These are phyloP conservation scores for Babesia gibsoni DNA, from an alignment of 169 alveolate species.

Conservation along the genomic window DNA sequence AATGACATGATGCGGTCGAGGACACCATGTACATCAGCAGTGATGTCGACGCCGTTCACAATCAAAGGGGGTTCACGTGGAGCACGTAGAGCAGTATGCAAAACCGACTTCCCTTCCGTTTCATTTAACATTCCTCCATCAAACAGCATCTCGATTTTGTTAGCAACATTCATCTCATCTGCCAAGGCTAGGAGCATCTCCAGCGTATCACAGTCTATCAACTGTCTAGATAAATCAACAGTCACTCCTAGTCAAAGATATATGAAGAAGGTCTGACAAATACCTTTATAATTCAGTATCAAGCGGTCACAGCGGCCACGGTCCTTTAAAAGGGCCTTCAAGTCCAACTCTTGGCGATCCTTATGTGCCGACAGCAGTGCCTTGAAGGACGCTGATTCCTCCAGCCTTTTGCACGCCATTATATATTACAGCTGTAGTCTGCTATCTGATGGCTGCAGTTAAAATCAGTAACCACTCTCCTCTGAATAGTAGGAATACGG, in stretches of 20 bases:
- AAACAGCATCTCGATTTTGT: slow-evolving; percentile 69
- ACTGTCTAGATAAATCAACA: slow-evolving; percentile 54
- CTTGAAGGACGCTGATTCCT: slow-evolving; percentile 21
- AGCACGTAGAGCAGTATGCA: slow-evolving; percentile 94
- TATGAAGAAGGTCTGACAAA: background rate
- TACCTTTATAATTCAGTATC: slow-evolving; percentile 42
- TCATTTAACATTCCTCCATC: slow-evolving; percentile 88
- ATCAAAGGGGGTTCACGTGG: slow-evolving; percentile 6
- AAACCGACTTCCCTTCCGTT: slow-evolving; percentile 94
- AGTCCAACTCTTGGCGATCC: background rate
- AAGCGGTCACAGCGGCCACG: slow-evolving; percentile 50
- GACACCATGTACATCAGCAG: slow-evolving; percentile 53
- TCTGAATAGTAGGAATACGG: too few species aligned
- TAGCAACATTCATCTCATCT: slow-evolving; percentile 27
- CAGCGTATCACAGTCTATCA: slow-evolving; percentile 33
- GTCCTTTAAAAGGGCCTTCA: slow-evolving; percentile 50
- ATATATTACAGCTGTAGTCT: background rate
- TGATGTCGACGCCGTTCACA: slow-evolving; percentile 34
- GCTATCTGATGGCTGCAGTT: too few species aligned
- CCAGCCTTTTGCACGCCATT: slow-evolving; percentile 10
- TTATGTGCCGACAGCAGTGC: background rate
- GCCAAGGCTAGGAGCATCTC: slow-evolving; percentile 32
- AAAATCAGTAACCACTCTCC: too few species aligned
- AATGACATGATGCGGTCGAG: slow-evolving; percentile 71
- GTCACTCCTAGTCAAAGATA: slow-evolving; percentile 40